These are phyloP conservation scores for Aspergillus sp. DNA, from an alignment of 2,329 filamentous ascomycete species.

Conservation along the genomic window DNA sequence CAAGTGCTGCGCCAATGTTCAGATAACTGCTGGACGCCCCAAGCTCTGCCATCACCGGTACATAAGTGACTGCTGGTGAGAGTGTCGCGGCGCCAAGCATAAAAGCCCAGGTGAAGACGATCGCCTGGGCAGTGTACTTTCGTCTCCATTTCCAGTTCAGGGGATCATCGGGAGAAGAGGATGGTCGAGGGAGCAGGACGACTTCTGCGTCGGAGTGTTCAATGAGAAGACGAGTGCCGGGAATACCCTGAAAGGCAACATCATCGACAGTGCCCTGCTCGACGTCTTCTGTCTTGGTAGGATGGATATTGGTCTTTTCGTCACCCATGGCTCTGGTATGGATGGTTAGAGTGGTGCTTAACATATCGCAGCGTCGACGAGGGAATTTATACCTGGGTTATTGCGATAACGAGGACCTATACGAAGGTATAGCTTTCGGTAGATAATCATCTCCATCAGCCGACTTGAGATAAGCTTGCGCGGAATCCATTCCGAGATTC, in stretches of 20 bases:
- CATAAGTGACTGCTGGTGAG: background rate
- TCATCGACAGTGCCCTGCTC: background rate
- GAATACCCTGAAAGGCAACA: background rate
- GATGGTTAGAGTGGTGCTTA: background rate
- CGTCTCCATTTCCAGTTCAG: background rate
- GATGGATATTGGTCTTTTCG: background rate
- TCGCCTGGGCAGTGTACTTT: background rate
- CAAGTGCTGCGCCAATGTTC: background rate
- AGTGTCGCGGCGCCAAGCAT: background rate
- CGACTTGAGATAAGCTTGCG: background rate
- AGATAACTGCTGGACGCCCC: background rate
- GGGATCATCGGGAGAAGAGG: background rate
- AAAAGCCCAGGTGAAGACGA: background rate
- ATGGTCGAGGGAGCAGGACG: background rate
- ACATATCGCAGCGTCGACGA: background rate
- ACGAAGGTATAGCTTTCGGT: background rate
- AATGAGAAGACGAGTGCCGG: background rate
- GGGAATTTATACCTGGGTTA: background rate
- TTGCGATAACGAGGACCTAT: background rate
- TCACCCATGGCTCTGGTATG: background rate
- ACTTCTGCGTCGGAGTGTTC: background rate
- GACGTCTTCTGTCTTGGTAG: background rate
- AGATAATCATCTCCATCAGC: background rate
- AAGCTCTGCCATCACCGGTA: background rate
- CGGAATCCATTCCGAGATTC: background rate